Evolutionary conservation across 2,329 filamentous ascomycete genomes (phyloP).

Genomic region (Diaporthe helianthi): DNA sequence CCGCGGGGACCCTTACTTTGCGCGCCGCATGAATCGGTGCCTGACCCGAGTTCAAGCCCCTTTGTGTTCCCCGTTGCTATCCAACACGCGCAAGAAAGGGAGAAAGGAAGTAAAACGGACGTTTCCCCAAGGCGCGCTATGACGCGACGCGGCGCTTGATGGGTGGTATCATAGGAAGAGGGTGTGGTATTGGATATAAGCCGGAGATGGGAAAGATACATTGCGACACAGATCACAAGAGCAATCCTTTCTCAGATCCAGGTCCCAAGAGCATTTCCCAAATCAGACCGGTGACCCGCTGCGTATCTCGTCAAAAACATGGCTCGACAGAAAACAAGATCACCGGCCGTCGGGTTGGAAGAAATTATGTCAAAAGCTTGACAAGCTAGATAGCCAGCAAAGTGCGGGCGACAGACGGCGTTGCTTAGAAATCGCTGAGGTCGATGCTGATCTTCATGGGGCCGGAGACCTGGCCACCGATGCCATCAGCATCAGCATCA

Average conservation of each 20-base stretch:
- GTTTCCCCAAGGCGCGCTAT: slow-evolving; percentile 13
- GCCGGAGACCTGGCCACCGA: slow-evolving; percentile 38
- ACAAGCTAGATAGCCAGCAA: slow-evolving; percentile 1
- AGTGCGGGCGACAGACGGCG: background rate
- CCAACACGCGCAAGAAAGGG: background rate
- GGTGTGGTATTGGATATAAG: slow-evolving; percentile 9
- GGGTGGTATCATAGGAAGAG: slow-evolving; percentile 29
- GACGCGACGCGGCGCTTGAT: slow-evolving; percentile 24
- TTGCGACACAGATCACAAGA: background rate
- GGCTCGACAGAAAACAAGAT: slow-evolving; percentile 3
- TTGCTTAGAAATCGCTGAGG: slow-evolving; percentile 26
- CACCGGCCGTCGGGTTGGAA: slow-evolving; percentile 17
- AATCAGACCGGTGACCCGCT: slow-evolving; percentile 10
- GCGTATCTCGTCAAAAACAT: slow-evolving; percentile 25
- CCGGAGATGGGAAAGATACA: background rate
- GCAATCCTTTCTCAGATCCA: slow-evolving; percentile 18
- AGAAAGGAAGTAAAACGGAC: background rate
- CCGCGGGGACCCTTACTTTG: slow-evolving; percentile 2
- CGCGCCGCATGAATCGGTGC: slow-evolving; percentile 5
- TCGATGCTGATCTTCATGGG: slow-evolving; percentile 33
- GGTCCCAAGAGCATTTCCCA: slow-evolving; percentile 14
- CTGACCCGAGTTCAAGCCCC: slow-evolving; percentile 15
- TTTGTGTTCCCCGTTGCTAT: slow-evolving; percentile 19
- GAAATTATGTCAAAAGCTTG: slow-evolving; percentile 9
- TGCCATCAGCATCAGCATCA: slow-evolving; percentile 44